Conservation (phyloP, 2,329 filamentous ascomycete species). For the Fusarium denticulatum region DNA sequence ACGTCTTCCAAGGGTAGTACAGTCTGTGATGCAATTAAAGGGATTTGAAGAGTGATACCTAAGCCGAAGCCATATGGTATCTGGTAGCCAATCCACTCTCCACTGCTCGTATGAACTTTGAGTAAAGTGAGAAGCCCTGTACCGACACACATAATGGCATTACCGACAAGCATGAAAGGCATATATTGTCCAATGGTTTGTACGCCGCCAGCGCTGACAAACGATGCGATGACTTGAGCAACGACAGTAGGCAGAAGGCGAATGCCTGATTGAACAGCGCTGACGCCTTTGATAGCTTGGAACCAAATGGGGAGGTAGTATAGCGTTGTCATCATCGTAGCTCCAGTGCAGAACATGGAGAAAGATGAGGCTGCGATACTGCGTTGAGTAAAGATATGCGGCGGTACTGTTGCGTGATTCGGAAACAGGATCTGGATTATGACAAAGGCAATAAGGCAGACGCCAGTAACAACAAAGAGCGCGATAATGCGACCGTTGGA, state of each 20-base stretch:
- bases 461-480: background rate
- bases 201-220: constrained; percentile 9
- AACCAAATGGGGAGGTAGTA: constrained; percentile 31
- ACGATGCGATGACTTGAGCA: constrained; percentile 10
- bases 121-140: constrained; percentile 32
- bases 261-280: constrained; percentile 12
- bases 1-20: constrained; percentile 54
- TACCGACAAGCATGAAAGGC: constrained; percentile 29
- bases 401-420: constrained; percentile 11
- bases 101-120: constrained; percentile 42
- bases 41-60: constrained; percentile 54
- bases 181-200: constrained; percentile 24
- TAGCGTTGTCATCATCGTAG: constrained; percentile 24
- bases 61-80: constrained; percentile 54
- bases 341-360: constrained; percentile 18
- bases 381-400: constrained; percentile 2
- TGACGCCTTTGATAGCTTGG: constrained; percentile 8
- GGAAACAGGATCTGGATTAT: background rate
- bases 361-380: constrained; percentile 16
- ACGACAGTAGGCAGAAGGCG: constrained; percentile 2
- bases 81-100: constrained; percentile 57
- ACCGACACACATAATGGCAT: constrained; percentile 16
- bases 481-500: background rate
- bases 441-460: background rate
- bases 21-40: constrained; percentile 55